phyloP scores from a whole-genome alignment of 192 early-diverging fungal genomes.

The Podila minutissima region DNA sequence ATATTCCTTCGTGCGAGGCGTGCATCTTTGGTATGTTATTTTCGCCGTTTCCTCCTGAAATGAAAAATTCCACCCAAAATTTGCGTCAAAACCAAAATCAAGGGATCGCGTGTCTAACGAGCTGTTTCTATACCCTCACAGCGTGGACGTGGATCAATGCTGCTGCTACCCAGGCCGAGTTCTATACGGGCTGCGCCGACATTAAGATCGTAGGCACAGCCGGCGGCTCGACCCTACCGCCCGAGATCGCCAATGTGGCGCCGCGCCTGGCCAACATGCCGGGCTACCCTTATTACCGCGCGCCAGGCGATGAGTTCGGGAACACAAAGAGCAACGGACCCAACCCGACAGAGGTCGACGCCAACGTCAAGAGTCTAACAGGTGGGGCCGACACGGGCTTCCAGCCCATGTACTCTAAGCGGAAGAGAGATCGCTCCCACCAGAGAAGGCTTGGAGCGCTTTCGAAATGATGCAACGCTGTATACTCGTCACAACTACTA shows the following conservation, averaged over 20 bases:
- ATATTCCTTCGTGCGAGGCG: conserved; percentile 45
- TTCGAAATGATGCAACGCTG: background rate
- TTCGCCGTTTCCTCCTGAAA: background rate
- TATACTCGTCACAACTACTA: too few species aligned
- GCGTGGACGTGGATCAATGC: conserved; percentile 81
- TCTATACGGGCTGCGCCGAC: conserved; percentile 82
- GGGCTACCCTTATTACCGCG: conserved; percentile 29
- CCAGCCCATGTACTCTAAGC: background rate
- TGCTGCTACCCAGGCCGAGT: conserved; percentile 71
- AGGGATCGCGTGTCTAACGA: background rate
- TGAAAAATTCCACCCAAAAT: background rate
- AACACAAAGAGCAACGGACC: conserved; percentile 32
- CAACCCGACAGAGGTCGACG: conserved; percentile 5
- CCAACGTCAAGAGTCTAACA: conserved; percentile 18
- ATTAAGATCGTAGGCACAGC: conserved; percentile 62
- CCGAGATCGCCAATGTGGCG: conserved; percentile 14
- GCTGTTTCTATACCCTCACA: background rate
- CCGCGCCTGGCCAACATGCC: conserved; percentile 41
- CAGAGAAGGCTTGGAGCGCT: too few species aligned
- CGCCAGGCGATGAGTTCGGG: conserved; percentile 29
- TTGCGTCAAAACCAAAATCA: background rate
- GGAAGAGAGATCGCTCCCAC: background rate
- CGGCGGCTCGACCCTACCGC: conserved; percentile 42
- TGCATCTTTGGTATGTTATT: conserved; percentile 42
- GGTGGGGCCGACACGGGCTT: conserved; percentile 15